Evolutionary conservation across 2,329 filamentous ascomycete species (phyloP).

Genomic region (Neoascochyta sp.): DNA sequence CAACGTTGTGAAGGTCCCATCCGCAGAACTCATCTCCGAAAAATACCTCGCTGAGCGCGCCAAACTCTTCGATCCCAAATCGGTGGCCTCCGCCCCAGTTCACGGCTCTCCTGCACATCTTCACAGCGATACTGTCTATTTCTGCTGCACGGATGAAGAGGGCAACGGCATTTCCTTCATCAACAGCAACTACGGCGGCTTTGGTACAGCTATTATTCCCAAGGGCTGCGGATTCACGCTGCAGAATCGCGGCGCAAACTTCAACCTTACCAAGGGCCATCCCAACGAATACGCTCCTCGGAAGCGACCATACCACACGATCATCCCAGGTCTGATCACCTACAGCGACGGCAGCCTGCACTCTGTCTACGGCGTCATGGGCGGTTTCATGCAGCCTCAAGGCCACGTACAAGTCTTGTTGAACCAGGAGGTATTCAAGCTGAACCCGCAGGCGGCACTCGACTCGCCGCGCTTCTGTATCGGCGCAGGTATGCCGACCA

Average conservation of each 20-base stretch:
- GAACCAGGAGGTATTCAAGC: slow-evolving; percentile 78
- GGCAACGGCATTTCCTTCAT: slow-evolving; percentile 96
- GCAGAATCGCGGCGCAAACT: slow-evolving; percentile 89
- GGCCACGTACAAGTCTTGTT: slow-evolving; percentile 91
- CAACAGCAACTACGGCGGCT: slow-evolving; percentile 88
- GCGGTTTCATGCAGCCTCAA: slow-evolving; percentile 97
- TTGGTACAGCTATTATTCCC: slow-evolving; percentile 85
- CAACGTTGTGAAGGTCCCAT: slow-evolving; percentile 65
- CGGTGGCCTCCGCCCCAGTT: slow-evolving; percentile 51
- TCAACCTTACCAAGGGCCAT: slow-evolving; percentile 66
- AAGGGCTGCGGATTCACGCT: slow-evolving; percentile 84
- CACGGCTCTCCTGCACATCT: slow-evolving; percentile 76
- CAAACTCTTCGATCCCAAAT: slow-evolving; percentile 57
- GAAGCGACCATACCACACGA: slow-evolving; percentile 95
- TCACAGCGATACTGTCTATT: slow-evolving; percentile 92
- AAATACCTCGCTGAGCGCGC: slow-evolving; percentile 69
- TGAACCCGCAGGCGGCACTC: slow-evolving; percentile 81
- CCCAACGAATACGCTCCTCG: slow-evolving; percentile 76
- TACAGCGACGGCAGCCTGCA: slow-evolving; percentile 74
- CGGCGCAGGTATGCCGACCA: slow-evolving; percentile 65
- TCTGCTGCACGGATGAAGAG: slow-evolving; percentile 72
- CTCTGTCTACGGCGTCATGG: slow-evolving; percentile 93
- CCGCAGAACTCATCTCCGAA: slow-evolving; percentile 64
- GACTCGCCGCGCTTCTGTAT: slow-evolving; percentile 92
- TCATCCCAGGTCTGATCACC: slow-evolving; percentile 89